Evolutionary conservation across 164 flowering plant genomes (phyloP).

Genomic region (Warburgia ugandensis): DNA sequence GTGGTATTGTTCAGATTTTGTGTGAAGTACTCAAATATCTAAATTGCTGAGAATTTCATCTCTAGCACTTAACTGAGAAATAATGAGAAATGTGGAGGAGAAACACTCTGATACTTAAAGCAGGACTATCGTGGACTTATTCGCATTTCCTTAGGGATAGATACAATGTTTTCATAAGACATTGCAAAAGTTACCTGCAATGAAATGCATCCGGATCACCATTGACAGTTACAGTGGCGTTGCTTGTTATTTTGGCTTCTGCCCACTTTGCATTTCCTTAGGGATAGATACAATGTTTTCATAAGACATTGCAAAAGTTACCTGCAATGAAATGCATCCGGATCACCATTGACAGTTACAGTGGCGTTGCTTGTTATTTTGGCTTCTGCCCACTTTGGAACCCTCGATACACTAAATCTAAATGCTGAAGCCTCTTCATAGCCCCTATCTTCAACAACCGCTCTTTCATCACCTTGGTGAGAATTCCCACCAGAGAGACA

Average conservation of each 20-base stretch:
- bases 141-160: no score
- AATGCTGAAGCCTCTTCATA: slow-evolving; percentile 28
- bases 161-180: no score
- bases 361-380: slow-evolving; percentile 33
- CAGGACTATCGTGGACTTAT: no score
- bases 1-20: no score
- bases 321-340: slow-evolving; percentile 30
- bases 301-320: slow-evolving; percentile 17
- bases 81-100: no score
- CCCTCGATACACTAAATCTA: slow-evolving; percentile 61
- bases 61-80: no score
- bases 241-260: slow-evolving; percentile 32
- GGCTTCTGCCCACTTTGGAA: slow-evolving; percentile 70
- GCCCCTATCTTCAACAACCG: slow-evolving; percentile 6
- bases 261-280: slow-evolving; percentile 90
- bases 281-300: no score
- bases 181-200: slow-evolving; percentile 32
- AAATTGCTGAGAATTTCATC: no score
- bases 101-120: no score
- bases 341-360: slow-evolving; percentile 8
- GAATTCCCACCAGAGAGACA: slow-evolving; percentile 3
- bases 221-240: slow-evolving; percentile 9
- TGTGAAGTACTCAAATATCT: no score
- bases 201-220: slow-evolving; percentile 14
- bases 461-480: slow-evolving; percentile 9